Base-by-base conservation (phyloP, 257 asterid species). In the Vinca minor region DNA sequence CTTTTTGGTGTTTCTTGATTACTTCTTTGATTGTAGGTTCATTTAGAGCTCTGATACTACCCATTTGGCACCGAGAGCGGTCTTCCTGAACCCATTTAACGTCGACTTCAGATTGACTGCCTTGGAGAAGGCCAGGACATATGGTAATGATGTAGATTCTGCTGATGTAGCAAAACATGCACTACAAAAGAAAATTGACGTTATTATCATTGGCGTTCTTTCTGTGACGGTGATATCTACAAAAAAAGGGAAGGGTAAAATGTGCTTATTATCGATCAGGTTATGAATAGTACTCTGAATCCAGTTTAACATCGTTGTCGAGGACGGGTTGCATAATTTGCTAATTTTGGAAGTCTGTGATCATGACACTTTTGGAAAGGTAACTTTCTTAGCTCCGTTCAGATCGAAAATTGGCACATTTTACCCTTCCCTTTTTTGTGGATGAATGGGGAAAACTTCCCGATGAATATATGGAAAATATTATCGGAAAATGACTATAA, bases 311-410 rank as follows among this genome's bases (percentile, higher is more conserved):
- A 83, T 92, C 54, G 96, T 92, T 8, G 95, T 92, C 50, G 96
- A 92, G 83, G 95, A 92, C 45, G 98, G 87, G 25, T 81, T 89
- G 77, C 98, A 84, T 34, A 96, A 92, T 77, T 71, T 92, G 65
- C 78, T 92, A 15, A 79, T 92, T 50, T 32, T 92, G 59, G 98
- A 92, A 59, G 95, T 88, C 20, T 92, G 78, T 77, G 98, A 92
- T 54, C 96, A 92, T 63, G 98, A 88, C 82, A 86, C 95, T 1
- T 88, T 92, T 59, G 95, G 96, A 47, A 86, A 88, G 96, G 98
- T 88, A 68, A 55, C 53, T 36, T 56, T 44, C 38, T 65, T 23
- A 28, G 35, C n/a, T n/a, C n/a, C n/a, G n/a, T n/a, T n/a, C n/a
- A n/a, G n/a, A n/a, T n/a, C n/a, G n/a, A n/a, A n/a, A n/a, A n/a